Percentiles rank a stretch among this genome's conserved stretches.
Conservation (phyloP, 805 yeast genomes). For the Millerago galiae region DNA sequence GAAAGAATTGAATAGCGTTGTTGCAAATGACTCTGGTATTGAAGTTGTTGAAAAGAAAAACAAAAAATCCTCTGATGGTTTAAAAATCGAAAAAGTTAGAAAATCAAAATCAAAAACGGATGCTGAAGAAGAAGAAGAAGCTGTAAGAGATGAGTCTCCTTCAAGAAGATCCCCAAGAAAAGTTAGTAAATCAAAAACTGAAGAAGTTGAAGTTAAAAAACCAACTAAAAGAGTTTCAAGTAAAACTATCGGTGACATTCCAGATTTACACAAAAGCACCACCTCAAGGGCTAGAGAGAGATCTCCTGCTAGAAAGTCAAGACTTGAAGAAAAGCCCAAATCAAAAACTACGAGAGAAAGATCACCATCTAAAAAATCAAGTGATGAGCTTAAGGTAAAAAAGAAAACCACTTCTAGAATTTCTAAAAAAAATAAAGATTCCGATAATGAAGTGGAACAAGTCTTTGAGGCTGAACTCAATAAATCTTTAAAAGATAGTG, state of each 20-base stretch:
- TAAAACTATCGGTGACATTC: constrained; percentile 8
- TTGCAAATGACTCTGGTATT: constrained; percentile 32
- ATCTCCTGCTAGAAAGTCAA: constrained; percentile 7
- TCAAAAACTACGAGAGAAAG: constrained; percentile 3
- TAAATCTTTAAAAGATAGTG: constrained; percentile 1
- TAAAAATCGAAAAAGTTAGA: constrained; percentile 9
- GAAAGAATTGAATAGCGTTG: constrained; percentile 24
- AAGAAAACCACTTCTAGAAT: not conserved
- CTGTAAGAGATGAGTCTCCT: not conserved
- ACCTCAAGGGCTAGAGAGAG: constrained; percentile 3
- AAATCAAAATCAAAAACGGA: constrained; percentile 1
- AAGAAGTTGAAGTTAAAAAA: constrained; percentile 8
- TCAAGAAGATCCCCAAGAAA: constrained; percentile 15
- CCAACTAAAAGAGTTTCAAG: constrained; percentile 6
- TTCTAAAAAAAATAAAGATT: not conserved
- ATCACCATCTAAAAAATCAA: not conserved
- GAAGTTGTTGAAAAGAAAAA: constrained; percentile 28
- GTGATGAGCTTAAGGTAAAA: not conserved
- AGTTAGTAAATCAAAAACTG: constrained; percentile 15
- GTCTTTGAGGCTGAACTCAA: constrained; percentile 8
- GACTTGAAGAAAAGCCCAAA: not conserved
- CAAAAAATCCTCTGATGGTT: constrained; percentile 4
- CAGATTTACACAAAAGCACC: constrained; percentile 10
- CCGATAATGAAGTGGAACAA: too few species aligned
- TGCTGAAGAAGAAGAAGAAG: not conserved